phyloP scores from a whole-genome alignment of 257 asterid genomes.

The Solanum arcanum region DNA sequence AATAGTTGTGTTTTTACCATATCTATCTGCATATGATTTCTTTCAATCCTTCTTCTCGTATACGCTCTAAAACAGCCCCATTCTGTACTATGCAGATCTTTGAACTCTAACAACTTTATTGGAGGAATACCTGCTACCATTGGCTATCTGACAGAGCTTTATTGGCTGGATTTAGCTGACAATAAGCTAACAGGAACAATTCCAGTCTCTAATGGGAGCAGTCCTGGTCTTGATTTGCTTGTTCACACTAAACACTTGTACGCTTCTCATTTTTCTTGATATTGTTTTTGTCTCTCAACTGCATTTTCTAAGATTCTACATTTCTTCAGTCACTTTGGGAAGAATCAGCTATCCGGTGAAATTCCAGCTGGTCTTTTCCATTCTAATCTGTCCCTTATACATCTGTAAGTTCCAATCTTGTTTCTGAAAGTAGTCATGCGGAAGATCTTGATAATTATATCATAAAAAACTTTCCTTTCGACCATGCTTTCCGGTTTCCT shows the following conservation, averaged over 20 bases:
- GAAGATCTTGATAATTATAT: neutral
- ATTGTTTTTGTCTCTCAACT: neutral
- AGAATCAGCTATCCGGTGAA: slow-evolving; percentile 58
- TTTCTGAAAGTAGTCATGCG: neutral
- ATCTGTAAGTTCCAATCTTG: slow-evolving; percentile 47
- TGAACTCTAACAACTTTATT: slow-evolving; percentile 54
- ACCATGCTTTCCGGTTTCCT: neutral
- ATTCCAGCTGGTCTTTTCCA: slow-evolving; percentile 58
- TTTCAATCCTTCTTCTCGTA: neutral
- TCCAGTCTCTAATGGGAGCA: slow-evolving; percentile 61
- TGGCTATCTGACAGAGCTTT: slow-evolving; percentile 42
- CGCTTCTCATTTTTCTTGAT: neutral
- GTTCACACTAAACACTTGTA: slow-evolving; percentile 66
- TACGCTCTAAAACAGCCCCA: neutral
- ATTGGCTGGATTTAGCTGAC: slow-evolving; percentile 87
- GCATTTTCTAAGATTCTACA: neutral
- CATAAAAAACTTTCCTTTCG: neutral
- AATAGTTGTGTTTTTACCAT: neutral
- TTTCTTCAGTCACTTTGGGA: slow-evolving; percentile 68
- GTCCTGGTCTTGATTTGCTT: slow-evolving; percentile 92
- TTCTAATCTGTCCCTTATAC: slow-evolving; percentile 51
- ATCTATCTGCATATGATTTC: neutral
- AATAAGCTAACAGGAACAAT: slow-evolving; percentile 60
- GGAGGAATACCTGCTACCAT: slow-evolving; percentile 66
- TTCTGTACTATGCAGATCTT: slow-evolving; percentile 38